phyloP scores from a whole-genome alignment of 805 yeast genomes.

The Candida hungchunana region DNA sequence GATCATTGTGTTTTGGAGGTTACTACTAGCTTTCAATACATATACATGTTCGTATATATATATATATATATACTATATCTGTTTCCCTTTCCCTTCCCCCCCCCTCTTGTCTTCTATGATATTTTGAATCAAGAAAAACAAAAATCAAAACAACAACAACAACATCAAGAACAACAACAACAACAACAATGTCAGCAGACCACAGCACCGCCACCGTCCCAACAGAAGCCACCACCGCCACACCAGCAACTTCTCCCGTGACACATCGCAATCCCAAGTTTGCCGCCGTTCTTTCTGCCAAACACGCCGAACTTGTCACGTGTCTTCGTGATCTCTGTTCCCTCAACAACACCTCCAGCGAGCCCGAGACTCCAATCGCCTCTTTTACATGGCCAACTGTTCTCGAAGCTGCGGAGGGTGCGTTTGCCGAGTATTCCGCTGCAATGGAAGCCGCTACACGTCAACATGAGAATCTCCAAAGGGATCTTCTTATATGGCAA shows the following conservation, averaged over 20 bases:
- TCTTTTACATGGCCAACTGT: slow-evolving; percentile 16
- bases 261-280: slow-evolving; percentile 1
- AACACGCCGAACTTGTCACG: slow-evolving; percentile 2
- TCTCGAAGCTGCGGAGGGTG: slow-evolving; percentile 14
- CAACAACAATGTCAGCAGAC: too few relatives aligned
- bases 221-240: slow-evolving; percentile 4
- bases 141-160: too few relatives aligned
- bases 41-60: too few relatives aligned
- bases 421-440: slow-evolving; percentile 20
- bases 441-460: slow-evolving; percentile 21
- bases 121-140: too few relatives aligned
- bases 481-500: slow-evolving; percentile 25
- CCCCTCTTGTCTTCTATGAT: too few relatives aligned
- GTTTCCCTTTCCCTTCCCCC: too few relatives aligned
- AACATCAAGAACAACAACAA: too few relatives aligned
- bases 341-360: neutral
- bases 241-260: slow-evolving; percentile 7
- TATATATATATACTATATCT: too few relatives aligned
- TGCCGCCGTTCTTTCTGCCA: neutral
- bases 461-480: slow-evolving; percentile 22
- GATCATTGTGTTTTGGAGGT: too few relatives aligned
- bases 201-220: too few relatives aligned
- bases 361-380: neutral
- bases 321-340: slow-evolving; percentile 6
- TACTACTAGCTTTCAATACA: too few relatives aligned